Percentiles rank a stretch among this genome's conserved stretches.
phyloP scores from a whole-genome alignment of 768 basidiomycete species.

The Calocera viscosa region DNA sequence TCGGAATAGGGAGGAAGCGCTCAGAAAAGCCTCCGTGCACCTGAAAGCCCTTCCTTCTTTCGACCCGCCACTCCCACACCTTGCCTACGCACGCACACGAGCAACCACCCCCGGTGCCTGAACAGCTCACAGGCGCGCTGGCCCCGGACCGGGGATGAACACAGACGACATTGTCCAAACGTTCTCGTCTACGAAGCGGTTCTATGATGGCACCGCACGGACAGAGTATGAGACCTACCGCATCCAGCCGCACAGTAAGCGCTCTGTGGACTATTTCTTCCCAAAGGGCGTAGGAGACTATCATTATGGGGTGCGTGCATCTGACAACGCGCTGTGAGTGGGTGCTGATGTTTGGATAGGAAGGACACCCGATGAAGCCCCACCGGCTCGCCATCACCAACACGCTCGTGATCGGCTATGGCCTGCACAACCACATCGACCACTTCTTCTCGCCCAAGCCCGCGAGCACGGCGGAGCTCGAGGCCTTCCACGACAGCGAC shows the following conservation, averaged over 20 bases:
- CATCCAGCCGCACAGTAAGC: conserved; percentile 60
- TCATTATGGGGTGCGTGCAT: conserved; percentile 76
- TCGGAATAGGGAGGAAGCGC: background rate
- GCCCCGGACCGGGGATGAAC: no score
- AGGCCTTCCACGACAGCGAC: conserved; percentile 84
- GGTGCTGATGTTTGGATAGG: conserved; percentile 36
- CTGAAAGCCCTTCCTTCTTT: background rate
- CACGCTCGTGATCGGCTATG: conserved; percentile 89
- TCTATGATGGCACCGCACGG: background rate
- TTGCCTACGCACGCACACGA: background rate
- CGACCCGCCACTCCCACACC: background rate
- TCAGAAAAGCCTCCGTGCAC: background rate
- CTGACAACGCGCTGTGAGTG: background rate
- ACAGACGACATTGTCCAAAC: background rate
- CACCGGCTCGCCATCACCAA: conserved; percentile 93
- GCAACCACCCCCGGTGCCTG: no score
- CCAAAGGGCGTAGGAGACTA: conserved; percentile 87
- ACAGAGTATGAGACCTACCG: background rate
- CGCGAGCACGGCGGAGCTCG: conserved; percentile 81
- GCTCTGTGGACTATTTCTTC: conserved; percentile 92
- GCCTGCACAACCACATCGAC: conserved; percentile 89
- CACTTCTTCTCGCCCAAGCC: conserved; percentile 77
- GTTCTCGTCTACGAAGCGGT: background rate
- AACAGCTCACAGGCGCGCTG: no score
- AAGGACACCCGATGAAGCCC: conserved; percentile 98